Evolutionary conservation across 169 alveolate genomes (phyloP), one percentile per base, ranked within the genome.

Genomic region (Plasmodium relictum): DNA sequence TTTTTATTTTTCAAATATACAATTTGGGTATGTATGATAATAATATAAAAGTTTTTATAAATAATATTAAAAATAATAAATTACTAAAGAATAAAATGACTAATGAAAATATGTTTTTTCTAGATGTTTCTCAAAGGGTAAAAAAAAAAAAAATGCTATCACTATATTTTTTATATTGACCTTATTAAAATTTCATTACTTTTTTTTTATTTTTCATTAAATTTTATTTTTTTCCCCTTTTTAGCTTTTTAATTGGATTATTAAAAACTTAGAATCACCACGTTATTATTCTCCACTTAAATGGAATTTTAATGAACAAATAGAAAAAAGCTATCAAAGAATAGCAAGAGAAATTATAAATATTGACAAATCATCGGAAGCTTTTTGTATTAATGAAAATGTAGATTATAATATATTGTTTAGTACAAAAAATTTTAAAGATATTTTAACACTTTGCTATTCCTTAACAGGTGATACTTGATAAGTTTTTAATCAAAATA

Each of bases 241-340:
- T 31, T 39, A 83, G 91, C 91, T 83, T 7, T 83, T 68, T 63
- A 69, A 20, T 20, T 83, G 91, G 91, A 83, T 83, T 16, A 22
- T 83, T 18, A 83, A 83, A 44, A 83, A 83, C 44, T 54, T 83
- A 62, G 91, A 83, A 62, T 18, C 83, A 22, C 91, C 91, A n/a
- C 48, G 91, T 61, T 83, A 61, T 65, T 83, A 83, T 31, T 44
- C 91, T 24, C 91, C 91, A 18, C 20, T 83, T 7, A 83, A 61
- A 59, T 83, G 91, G 91, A 54, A n/a, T 22, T 52, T 8, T 31
- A 22, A 63, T 16, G 91, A 83, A 10, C 31, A 14, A 16, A 62
- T 83, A 39, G 91, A 68, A 83, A 83, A 37, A 18, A 68, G 85
- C n/a, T 83, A 68, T 52, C 52, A 69, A 62, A 71, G 37, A 16